Evolutionary conservation across 1,139 yeast genomes (phyloP), one percentile per base, ranked within the genome.

Genomic region (Entelexis paramagnoliae): DNA sequence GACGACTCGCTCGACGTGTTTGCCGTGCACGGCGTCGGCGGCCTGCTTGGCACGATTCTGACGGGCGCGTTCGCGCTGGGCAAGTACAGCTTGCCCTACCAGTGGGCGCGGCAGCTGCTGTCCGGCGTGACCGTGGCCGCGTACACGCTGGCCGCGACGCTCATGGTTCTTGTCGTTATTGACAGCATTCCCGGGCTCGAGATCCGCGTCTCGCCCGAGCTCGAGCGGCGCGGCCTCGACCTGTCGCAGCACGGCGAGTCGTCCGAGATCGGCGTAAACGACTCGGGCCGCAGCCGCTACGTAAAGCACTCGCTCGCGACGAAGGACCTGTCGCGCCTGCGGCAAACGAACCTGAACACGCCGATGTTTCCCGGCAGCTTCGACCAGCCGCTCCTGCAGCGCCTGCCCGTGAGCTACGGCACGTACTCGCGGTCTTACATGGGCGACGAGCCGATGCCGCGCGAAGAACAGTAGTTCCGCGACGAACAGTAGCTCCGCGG

Each of bases 211-310:
- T 72, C 57, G 1, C 52, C 56, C 2, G 64, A 62, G 11, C 66
- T 64, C 3, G 81, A 78, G 60, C 53, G 73, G n/a, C 58, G 67
- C 30, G 82, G 82, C 1, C 63, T 76, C 2, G 82, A 78, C 60
- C 59, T 68, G 34, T 71, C 72, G 51, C 80, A 77, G 60, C 76
- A 76, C 58, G 78, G 79, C n/a, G 82, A 78, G 60, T 69, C 67
- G 54, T 70, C 73, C 52, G 68, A 48, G 5, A 67, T 68, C 77
- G 75, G 61, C 14, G 24, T 42, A 1, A 28, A 34, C 14, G 46
- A 20, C 16, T 5, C 46, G 13, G 50, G 46, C 26, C 45, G 49
- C n/a, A 29, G 33, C 44, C 35, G 39, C 39, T 46, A 41, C 26
- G 46, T 43, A 17, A n/a, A 29, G 13, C 43, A 24, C 17, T 30